Evolutionary conservation across 768 basidiomycete species (phyloP), one percentile per base, ranked within the genome.

Genomic region (Artomyces pyxidatus): DNA sequence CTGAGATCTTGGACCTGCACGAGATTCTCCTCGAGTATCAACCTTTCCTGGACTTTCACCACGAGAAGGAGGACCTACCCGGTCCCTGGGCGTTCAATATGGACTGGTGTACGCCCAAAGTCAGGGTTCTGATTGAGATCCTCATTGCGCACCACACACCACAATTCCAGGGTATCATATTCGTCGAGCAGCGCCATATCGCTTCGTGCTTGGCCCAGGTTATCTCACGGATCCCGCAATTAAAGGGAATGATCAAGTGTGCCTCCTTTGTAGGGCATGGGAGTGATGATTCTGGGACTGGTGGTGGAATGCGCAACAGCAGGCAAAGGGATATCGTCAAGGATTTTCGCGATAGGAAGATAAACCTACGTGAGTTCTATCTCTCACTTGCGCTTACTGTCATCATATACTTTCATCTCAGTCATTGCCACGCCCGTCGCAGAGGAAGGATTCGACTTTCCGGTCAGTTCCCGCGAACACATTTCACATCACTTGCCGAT

Each of bases 401-500:
- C 37, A 35, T 37, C 47, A 21, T 52, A 28, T 37, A 43, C 17
- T 16, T 26, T n/a, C 37, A 35, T 50, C 29, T 16, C 50, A 81
- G 84, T 93, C 19, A 72, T 93, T 54, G 86, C 89, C 4, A 92
- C 89, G 0, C 82, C 83, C 5, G 89, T 94, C 12, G 92, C 89
- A 0, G 92, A 95, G 64, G 92, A 95, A 68, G 92, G 92, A 0
- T 74, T 95, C 16, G 91, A 95, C 62, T 90, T 95, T 67, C 85
- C 85, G 21, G 84, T 85, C 59, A 47, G 77, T 65, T 19, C 21
- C 32, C 42, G 32, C 16, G 37, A 30, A 14, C 40, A 25, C 11
- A 37, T 47, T 28, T 16, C 26, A 27, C 42, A 39, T 16, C 40
- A 51, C 23, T 56, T 52, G 26, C 52, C 26, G 28, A 46, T 39